Conservation (phyloP, 768 basidiomycete genomes). For the Rhizopogon sp. region DNA sequence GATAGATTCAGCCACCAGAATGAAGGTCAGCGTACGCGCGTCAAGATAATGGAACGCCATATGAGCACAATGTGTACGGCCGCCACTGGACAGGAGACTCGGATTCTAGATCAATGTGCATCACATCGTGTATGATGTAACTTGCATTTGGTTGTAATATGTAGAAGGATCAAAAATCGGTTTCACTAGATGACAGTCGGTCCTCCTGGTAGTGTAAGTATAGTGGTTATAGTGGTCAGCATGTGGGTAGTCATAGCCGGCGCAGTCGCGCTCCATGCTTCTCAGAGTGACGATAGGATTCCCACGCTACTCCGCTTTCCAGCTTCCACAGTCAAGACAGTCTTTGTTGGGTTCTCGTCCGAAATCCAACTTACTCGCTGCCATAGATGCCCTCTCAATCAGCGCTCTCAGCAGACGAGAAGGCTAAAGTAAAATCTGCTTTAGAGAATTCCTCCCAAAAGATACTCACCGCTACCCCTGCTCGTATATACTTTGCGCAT, state of each 20-base stretch:
- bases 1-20: neutral
- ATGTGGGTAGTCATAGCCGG: no score
- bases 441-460: constrained; percentile 58
- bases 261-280: no score
- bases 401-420: constrained; percentile 70
- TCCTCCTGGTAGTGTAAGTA: no score
- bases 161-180: no score
- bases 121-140: neutral
- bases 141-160: no score
- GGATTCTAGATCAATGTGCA: neutral
- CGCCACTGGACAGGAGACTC: neutral
- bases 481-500: constrained; percentile 86
- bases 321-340: neutral
- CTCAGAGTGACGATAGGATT: neutral
- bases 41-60: neutral
- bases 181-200: no score
- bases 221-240: no score
- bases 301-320: neutral
- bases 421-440: constrained; percentile 64
- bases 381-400: constrained; percentile 69
- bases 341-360: neutral
- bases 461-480: constrained; percentile 76
- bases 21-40: neutral
- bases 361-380: neutral
- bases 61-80: no score